Evolutionary conservation across 345 rosid species (phyloP).

Genomic region (Acer negundo): DNA sequence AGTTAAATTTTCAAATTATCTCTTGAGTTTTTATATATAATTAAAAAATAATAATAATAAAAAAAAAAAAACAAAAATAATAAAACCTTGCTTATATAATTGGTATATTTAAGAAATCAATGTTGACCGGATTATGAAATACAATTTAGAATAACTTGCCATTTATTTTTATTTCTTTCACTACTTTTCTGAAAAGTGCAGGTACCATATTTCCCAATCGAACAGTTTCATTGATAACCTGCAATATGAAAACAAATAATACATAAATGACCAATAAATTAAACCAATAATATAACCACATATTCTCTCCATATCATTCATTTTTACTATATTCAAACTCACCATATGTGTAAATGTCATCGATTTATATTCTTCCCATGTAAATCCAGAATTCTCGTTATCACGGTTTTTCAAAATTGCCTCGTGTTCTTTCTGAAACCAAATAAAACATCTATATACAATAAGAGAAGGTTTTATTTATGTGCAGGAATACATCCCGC

Average conservation of each 20-base stretch:
- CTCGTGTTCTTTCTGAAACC: constrained; percentile 37
- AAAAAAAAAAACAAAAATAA: no score
- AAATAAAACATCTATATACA: not conserved
- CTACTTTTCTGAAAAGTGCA: constrained; percentile 37
- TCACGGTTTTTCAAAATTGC: constrained; percentile 24
- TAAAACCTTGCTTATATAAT: no score
- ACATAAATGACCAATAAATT: not conserved
- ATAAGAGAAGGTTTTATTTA: no score
- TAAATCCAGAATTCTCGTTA: constrained; percentile 18
- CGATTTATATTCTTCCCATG: constrained; percentile 50
- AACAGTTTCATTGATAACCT: constrained; percentile 50
- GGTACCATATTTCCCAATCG: constrained; percentile 44
- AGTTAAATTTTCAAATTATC: not conserved
- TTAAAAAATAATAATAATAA: no score
- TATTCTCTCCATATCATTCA: no score
- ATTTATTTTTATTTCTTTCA: constrained; percentile 35
- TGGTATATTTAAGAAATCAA: no score
- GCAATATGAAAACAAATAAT: not conserved
- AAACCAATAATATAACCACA: not conserved
- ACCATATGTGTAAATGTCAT: constrained; percentile 51
- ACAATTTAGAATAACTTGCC: constrained; percentile 15
- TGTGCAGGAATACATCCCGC: no score
- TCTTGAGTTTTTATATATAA: no score
- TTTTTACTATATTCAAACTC: not conserved
- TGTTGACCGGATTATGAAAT: no score